A percentile compares a stretch with the other conserved stretches of the same genome.
phyloP scores from a whole-genome alignment of 2,329 filamentous ascomycete genomes.

The Oidium heveae region DNA sequence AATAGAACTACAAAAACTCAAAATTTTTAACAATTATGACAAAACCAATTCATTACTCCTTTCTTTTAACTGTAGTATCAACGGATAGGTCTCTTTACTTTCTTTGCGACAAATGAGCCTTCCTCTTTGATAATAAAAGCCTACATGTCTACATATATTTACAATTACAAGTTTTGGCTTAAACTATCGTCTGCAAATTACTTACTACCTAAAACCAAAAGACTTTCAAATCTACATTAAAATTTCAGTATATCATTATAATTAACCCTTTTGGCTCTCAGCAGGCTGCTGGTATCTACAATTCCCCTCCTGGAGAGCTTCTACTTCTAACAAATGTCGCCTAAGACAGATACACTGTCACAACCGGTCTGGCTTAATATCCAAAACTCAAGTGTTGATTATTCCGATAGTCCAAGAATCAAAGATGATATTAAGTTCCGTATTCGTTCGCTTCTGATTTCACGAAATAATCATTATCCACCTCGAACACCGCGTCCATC shows the following conservation, averaged over 20 bases:
- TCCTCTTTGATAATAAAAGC: too few relatives aligned
- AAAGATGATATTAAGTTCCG: constrained; percentile 11
- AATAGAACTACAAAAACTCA: too few relatives aligned
- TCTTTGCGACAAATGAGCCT: too few relatives aligned
- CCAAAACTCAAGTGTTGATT: constrained; percentile 6
- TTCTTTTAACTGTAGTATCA: too few relatives aligned
- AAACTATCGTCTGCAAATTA: too few relatives aligned
- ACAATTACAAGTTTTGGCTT: too few relatives aligned
- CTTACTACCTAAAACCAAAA: too few relatives aligned
- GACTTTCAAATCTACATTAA: too few relatives aligned
- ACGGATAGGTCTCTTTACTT: too few relatives aligned
- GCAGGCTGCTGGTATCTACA: not conserved
- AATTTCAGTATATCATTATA: not conserved
- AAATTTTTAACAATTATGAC: too few relatives aligned
- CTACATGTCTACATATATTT: too few relatives aligned
- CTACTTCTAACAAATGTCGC: not conserved
- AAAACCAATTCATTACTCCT: too few relatives aligned
- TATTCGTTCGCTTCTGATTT: constrained; percentile 11
- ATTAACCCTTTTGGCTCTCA: not conserved
- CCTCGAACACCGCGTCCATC: constrained; percentile 10
- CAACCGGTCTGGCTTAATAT: not conserved
- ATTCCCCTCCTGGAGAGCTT: not conserved
- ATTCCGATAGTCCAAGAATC: constrained; percentile 6
- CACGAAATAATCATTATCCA: constrained; percentile 7
- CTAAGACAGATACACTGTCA: not conserved